phyloP scores from a whole-genome alignment of 768 basidiomycete genomes.

The Asterophora lycoperdoides region DNA sequence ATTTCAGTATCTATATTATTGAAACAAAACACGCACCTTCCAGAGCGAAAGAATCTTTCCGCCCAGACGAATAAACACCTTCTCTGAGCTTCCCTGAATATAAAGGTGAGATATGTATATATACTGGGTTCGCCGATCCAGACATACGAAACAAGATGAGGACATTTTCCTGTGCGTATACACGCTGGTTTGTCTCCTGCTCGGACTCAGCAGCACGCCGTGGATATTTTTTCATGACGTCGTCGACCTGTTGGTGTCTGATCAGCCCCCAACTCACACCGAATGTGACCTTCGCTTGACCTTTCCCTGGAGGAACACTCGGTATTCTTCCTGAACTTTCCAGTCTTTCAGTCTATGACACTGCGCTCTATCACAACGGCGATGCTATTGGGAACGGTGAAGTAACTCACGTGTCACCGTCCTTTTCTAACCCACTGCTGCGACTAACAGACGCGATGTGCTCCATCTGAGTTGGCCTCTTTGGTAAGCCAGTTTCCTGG shows the following conservation, averaged over 20 bases:
- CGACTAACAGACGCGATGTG: conserved; percentile 70
- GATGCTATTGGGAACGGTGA: not conserved
- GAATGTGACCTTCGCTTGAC: conserved; percentile 29
- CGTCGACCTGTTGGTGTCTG: conserved; percentile 41
- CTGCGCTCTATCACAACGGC: conserved; percentile 30
- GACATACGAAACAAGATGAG: conserved; percentile 69
- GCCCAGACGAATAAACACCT: conserved; percentile 57
- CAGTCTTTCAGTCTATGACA: conserved; percentile 53
- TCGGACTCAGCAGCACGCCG: conserved; percentile 28
- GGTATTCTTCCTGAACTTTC: conserved; percentile 63
- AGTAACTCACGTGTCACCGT: conserved; percentile 65
- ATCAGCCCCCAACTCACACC: not conserved
- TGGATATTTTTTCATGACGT: conserved; percentile 39
- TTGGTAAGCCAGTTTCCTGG: conserved; percentile 6
- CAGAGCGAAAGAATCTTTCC: conserved; percentile 57
- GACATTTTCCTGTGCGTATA: conserved; percentile 62
- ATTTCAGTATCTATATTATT: too few species aligned
- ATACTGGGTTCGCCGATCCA: not conserved
- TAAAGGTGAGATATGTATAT: not conserved
- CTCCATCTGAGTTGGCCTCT: conserved; percentile 56
- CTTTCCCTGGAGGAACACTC: conserved; percentile 60
- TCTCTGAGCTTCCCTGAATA: conserved; percentile 69
- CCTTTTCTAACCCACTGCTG: conserved; percentile 70
- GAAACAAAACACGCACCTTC: conserved; percentile 48
- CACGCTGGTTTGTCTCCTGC: conserved; percentile 31